Evolutionary conservation across 805 yeast genomes (phyloP).

Genomic region (Candida nitratophila): DNA sequence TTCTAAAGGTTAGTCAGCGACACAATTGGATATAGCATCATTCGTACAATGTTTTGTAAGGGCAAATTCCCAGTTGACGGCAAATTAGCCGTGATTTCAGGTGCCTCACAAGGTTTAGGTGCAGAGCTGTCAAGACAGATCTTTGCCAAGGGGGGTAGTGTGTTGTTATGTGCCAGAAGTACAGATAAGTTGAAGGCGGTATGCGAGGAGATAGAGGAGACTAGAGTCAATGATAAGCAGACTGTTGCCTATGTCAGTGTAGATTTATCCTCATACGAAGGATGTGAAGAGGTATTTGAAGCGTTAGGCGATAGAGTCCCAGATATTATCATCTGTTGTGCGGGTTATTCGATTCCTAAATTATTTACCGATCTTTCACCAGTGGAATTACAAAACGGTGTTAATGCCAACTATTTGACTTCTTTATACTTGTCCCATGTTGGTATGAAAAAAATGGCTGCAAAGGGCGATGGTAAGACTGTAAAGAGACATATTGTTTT

Average conservation of each 20-base stretch:
- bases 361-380: constrained; percentile 62
- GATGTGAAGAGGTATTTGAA: constrained; percentile 39
- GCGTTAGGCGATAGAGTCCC: constrained; percentile 34
- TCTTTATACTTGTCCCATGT: constrained; percentile 68
- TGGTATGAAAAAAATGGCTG: constrained; percentile 35
- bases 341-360: constrained; percentile 80
- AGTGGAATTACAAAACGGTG: constrained; percentile 52
- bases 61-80: constrained; percentile 29
- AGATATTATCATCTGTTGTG: constrained; percentile 77
- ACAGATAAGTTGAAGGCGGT: constrained; percentile 48
- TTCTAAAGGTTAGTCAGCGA: no score
- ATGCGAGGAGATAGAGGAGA: constrained; percentile 33
- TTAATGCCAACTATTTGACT: constrained; percentile 65
- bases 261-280: constrained; percentile 55
- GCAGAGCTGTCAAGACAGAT: constrained; percentile 59
- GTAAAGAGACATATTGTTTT: constrained; percentile 44
- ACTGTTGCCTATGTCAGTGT: constrained; percentile 42
- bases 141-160: constrained; percentile 45
- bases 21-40: no score
- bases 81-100: constrained; percentile 68
- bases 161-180: constrained; percentile 74
- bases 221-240: constrained; percentile 24
- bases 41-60: background rate
- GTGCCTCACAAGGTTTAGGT: constrained; percentile 95
- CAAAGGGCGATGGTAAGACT: constrained; percentile 3